Base-by-base conservation (phyloP, 768 basidiomycete genomes). In the Tulasnella sp. region DNA sequence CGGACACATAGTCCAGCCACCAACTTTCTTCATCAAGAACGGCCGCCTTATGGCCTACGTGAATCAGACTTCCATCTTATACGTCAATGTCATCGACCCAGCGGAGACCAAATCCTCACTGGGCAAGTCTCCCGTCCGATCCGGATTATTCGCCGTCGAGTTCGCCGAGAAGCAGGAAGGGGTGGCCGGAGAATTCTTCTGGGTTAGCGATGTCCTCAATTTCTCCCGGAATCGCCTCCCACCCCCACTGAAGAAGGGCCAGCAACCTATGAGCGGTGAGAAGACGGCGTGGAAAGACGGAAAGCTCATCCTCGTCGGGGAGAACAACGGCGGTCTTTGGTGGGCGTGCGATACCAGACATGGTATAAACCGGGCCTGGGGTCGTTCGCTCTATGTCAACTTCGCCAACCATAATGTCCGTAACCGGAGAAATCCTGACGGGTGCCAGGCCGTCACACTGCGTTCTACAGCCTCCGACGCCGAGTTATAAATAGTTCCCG, bases 21-120 rank as follows among this genome's bases (percentile, higher is more conserved):
- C 85, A 8, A 76, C 86, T 19, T 89, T 88, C 79, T 87, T 86
- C 79, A 81, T 89, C 74, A 80, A 83, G 75, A 81, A 82, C 72
- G 79, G 83, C 63, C 83, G 84, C 65, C 81, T 89, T 32, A 86
- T 80, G 84, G 85, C 67, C 83, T 83, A 72, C 76, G 81, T 82
- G 70, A 89, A 89, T 77, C 85, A 85, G 68, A 83, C 86, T 0
- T 81, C 84, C 17, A 85, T 89, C 68, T 82, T 83, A 71, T 83
- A 83, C 67, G 84, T 88, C 59, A 86, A 85, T 74, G 81, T 87
- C 41, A 77, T 84, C 42, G 89, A 89, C 74, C 80, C 82, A 8
- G 87, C 86, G 16, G 44, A 52, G 34, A 78, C 79, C 11, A 78
- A 67, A 12, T 0, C 71, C 19, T 32, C 52, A 17, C 29, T 26